Evolutionary conservation across 768 basidiomycete genomes (phyloP).

Genomic region (Thelephora aurantiotincta): DNA sequence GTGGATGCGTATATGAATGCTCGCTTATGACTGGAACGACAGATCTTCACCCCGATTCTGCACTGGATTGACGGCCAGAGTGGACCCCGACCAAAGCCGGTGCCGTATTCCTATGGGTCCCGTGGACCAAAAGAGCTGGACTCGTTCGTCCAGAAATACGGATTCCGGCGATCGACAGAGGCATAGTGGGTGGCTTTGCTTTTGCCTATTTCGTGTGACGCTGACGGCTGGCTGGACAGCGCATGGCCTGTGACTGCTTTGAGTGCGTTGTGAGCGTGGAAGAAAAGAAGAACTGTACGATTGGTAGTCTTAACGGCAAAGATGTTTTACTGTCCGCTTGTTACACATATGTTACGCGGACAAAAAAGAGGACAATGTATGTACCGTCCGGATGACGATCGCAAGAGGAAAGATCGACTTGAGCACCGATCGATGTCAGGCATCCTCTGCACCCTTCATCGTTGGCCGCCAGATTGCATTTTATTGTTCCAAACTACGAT

Average conservation of each 20-base stretch:
- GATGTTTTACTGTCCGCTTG: too few species aligned
- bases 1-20: neutral
- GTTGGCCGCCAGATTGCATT: too few species aligned
- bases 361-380: neutral
- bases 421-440: too few species aligned
- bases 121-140: slow-evolving; percentile 86
- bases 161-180: slow-evolving; percentile 52
- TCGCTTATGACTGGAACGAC: neutral
- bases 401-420: too few species aligned
- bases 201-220: slow-evolving; percentile 2
- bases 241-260: slow-evolving; percentile 64
- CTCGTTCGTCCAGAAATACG: slow-evolving; percentile 57
- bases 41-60: slow-evolving; percentile 91
- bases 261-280: slow-evolving; percentile 30
- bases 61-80: slow-evolving; percentile 87
- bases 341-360: too few species aligned
- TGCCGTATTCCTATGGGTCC: slow-evolving; percentile 83
- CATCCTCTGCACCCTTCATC: too few species aligned
- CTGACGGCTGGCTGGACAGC: slow-evolving; percentile 20
- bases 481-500: too few species aligned
- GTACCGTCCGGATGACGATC: too few species aligned
- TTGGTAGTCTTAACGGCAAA: too few species aligned
- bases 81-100: slow-evolving; percentile 54
- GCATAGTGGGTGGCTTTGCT: slow-evolving; percentile 52
- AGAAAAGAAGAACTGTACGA: neutral